Conservation (phyloP, 2,329 filamentous ascomycete genomes). For the Didymella sp. region DNA sequence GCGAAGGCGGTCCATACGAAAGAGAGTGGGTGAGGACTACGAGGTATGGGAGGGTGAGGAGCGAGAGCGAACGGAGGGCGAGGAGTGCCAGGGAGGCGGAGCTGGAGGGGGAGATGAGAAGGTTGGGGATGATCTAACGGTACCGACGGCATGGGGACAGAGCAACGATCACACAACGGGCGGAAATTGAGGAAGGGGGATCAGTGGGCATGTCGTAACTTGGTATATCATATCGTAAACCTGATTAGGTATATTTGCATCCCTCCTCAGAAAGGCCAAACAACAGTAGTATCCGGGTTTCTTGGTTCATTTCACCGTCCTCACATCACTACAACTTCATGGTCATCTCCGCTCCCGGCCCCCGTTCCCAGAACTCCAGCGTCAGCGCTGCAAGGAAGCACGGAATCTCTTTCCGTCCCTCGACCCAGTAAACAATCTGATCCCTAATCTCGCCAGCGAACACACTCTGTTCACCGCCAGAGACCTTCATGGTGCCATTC, state of each 20-base stretch:
- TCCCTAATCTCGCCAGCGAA: conserved; percentile 87
- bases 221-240: conserved; percentile 1
- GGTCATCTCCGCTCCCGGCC: conserved; percentile 31
- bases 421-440: conserved; percentile 94
- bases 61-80: neutral
- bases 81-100: conserved; percentile 8
- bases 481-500: conserved; percentile 96
- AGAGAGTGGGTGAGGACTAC: conserved; percentile 1
- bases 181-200: neutral
- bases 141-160: neutral
- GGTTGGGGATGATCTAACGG: conserved; percentile 28
- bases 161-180: neutral
- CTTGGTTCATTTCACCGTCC: neutral
- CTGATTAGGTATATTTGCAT: neutral
- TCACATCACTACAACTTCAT: conserved; percentile 26
- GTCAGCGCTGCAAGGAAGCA: conserved; percentile 91
- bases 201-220: neutral
- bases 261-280: neutral
- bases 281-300: neutral
- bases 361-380: conserved; percentile 87
- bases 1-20: neutral
- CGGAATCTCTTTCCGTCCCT: conserved; percentile 90
- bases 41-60: conserved; percentile 2
- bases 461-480: conserved; percentile 82
- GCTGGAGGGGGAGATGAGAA: conserved; percentile 35